Base-by-base conservation (phyloP, 2,329 filamentous ascomycete species). In the Gremmenia infestans region DNA sequence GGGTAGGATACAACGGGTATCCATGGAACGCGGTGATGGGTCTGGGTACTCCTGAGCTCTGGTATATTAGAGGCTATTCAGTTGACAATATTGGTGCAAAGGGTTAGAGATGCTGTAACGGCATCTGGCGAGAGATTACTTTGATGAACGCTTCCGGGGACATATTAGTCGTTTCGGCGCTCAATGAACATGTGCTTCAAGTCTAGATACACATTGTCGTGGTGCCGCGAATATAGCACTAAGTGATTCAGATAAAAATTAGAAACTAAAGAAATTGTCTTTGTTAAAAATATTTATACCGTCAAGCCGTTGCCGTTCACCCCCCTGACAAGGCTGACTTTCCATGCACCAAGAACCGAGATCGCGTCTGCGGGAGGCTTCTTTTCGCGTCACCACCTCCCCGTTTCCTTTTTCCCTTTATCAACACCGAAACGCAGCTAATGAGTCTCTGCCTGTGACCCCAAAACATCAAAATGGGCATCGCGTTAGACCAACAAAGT, bases 401-500 rank as follows among this genome's bases (percentile, higher is more conserved):
- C 15, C 37, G 37, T 40, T 17, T n/a, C 37, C 17, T 12, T 40
- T 40, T 12, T 14, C 35, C 23, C 22, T 19, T 6, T 35, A 35
- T 17, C n/a, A 35, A 23, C 32, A 37, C 36, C 19, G 15, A 43
- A 32, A 19, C 9, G 17, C 22, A 46, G 23, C 28, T 46, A 25
- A 40, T 36, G 22, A 52, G 22, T n/a, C 39, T 45, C 25, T 35
- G 28, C 14, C 49, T 48, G 28, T 14, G 19, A n/a, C n/a, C 25
- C 4, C 9, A 36, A 28, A 49, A 36, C 35, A 32, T 42, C 57
- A 62, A 55, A 35, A 68, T 68, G 67, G 60, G 54, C 22, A 58
- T 56, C 9, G 42, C 36, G 48, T 57, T 71, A 28, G 66, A 71
- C 61, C 57, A 65, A 43, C 54, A 64, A 45, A 65, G 58, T 55